Percentiles rank a stretch among this genome's conserved stretches.
Evolutionary conservation across 495 filamentous ascomycete genomes (phyloP).

Genomic region (Penicillium fimorum): DNA sequence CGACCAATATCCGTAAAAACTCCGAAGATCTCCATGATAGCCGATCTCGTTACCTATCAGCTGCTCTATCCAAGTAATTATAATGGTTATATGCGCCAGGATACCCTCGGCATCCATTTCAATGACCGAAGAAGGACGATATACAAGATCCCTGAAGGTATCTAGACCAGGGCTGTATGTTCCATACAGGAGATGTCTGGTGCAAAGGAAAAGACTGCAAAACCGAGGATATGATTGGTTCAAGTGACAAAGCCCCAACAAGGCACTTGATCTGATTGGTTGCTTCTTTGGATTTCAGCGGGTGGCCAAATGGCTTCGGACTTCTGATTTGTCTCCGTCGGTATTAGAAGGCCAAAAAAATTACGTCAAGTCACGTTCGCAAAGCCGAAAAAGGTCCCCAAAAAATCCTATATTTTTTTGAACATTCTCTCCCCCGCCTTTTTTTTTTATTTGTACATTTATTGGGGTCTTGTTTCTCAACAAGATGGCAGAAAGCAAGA

Average conservation of each 20-base stretch:
- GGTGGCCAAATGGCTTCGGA: conserved; percentile 32
- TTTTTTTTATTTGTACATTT: conserved; percentile 5
- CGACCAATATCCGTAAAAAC: conserved; percentile 22
- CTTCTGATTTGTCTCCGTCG: conserved; percentile 43
- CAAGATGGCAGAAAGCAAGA: conserved; percentile 43
- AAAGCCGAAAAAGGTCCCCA: conserved; percentile 18
- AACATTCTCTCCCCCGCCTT: conserved; percentile 10
- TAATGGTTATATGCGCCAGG: neutral
- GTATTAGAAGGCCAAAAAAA: conserved; percentile 25
- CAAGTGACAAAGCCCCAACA: neutral
- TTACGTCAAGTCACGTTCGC: conserved; percentile 26
- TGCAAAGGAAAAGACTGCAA: conserved; percentile 8
- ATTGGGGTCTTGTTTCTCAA: conserved; percentile 27
- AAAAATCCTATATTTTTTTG: conserved; percentile 4
- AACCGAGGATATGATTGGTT: conserved; percentile 44
- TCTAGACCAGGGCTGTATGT: conserved; percentile 8
- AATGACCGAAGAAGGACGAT: conserved; percentile 13
- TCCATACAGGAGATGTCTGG: conserved; percentile 18
- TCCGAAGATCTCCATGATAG: conserved; percentile 24
- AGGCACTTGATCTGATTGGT: conserved; percentile 18
- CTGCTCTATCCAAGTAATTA: neutral
- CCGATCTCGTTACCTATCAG: neutral
- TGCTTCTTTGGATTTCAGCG: conserved; percentile 1
- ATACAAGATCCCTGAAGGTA: neutral
- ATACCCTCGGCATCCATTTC: conserved; percentile 17